Evolutionary conservation across 352 stramenopile species (phyloP), one percentile per base, ranked within the genome.

Genomic region (Globisporangium heterothallicum): DNA sequence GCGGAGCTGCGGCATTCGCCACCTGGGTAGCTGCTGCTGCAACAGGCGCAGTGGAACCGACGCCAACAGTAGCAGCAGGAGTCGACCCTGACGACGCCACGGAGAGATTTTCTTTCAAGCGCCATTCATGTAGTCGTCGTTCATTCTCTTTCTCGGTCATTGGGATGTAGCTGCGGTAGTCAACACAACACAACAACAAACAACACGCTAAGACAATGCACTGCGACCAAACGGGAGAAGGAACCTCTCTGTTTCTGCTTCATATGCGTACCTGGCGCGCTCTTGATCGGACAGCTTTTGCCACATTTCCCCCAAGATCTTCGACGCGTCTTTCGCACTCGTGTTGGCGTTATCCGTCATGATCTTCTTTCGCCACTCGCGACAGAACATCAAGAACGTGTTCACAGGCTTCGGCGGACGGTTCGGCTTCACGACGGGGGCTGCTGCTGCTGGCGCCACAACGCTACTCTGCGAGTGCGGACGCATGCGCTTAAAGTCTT

Each of bases 331-430:
- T 36, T 92, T 92, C 12, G 81, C 81, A 22, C 68, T 92, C 9
- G 74, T 84, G 53, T 72, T 83, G 26, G 72, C 72, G 53, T 88
- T 72, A 21, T 86, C 70, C 19, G 61, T 68, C 80, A 91, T 88
- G 53, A 91, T 86, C 59, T 84, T 86, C 63, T 91, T 91, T 21
- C 80, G 64, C 59, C 78, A 88, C 65, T 88, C 74, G 16, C 78
- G 68, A 42, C 81, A 92, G 56, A 92, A 92, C 76, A 92, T 88
- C 27, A 92, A 65, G 44, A 92, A 92, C 24, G 81, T 89, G 52
- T 92, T 92, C 19, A 92, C 81, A 26, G 81, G 81, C 61, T 92
- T 92, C 5, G 81, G 81, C 21, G 80, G 80, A 2, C 78, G 75
- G 38, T 91, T 91, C 9, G 78, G 70, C 57, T 78, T 86, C 9